Conservation (phyloP, 306 rosid species). For the Herpetospermum pedunculosum region DNA sequence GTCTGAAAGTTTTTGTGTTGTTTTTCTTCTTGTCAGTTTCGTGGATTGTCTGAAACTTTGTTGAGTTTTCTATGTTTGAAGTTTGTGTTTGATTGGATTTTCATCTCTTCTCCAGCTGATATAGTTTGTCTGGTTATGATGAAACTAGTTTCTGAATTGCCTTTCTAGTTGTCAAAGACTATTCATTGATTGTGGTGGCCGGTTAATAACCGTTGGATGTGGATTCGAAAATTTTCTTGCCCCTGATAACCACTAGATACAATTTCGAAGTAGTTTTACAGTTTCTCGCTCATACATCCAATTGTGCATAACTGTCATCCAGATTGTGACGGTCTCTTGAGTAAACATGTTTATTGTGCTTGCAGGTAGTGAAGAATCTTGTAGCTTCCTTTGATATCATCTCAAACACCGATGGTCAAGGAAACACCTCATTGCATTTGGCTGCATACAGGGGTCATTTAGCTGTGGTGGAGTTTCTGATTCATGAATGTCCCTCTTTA, state of each 20-base stretch:
- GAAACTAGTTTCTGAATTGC: not conserved
- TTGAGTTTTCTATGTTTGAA: not conserved
- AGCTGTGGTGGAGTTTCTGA: slow-evolving; percentile 47
- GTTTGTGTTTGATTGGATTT: not conserved
- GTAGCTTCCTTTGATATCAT: slow-evolving; percentile 39
- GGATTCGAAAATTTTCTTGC: not conserved
- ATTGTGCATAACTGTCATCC: too few species aligned
- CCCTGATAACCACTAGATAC: too few species aligned
- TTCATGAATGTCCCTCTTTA: slow-evolving; percentile 37
- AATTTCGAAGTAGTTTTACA: too few species aligned
- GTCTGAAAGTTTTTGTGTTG: not conserved
- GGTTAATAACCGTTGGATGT: not conserved
- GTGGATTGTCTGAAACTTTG: not conserved
- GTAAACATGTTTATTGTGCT: not conserved
- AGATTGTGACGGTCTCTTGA: too few species aligned
- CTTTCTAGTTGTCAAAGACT: not conserved
- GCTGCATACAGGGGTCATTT: slow-evolving; percentile 67
- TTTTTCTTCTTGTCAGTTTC: not conserved
- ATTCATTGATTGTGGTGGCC: too few species aligned
- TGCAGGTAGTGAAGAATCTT: slow-evolving; percentile 71
- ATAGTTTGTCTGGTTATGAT: not conserved
- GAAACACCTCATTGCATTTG: slow-evolving; percentile 71
- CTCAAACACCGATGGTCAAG: slow-evolving; percentile 50
- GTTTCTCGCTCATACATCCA: too few species aligned
- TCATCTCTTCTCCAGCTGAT: not conserved